These are phyloP conservation scores for Cercospora canescens DNA, from an alignment of 2,329 filamentous ascomycete genomes.

Conservation along the genomic window DNA sequence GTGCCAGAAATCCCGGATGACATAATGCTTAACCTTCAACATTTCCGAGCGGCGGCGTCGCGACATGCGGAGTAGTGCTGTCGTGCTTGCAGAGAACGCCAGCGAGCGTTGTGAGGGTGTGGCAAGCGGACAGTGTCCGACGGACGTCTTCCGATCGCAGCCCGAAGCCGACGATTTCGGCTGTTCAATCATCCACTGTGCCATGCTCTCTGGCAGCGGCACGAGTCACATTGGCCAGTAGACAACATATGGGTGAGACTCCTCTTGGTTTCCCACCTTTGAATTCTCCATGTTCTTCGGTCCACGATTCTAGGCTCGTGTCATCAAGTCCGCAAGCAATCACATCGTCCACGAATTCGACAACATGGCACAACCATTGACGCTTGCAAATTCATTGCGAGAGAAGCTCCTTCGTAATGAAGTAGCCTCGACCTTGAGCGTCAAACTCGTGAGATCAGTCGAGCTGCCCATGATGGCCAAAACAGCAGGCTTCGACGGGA, in stretches of 20 bases:
- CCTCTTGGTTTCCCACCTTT: background rate
- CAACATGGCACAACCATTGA: constrained; percentile 1
- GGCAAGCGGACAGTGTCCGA: background rate
- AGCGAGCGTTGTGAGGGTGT: background rate
- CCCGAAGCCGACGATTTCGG: background rate
- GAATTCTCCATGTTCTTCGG: no score
- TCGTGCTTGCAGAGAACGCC: background rate
- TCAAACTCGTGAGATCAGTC: constrained; percentile 38
- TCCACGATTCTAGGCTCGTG: no score
- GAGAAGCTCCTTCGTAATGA: constrained; percentile 12
- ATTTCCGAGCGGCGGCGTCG: background rate
- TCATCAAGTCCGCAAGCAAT: background rate
- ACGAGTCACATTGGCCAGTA: background rate
- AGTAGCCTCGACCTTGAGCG: constrained; percentile 11
- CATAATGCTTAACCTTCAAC: background rate
- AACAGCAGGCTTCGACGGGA: constrained; percentile 44
- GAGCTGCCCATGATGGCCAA: constrained; percentile 43
- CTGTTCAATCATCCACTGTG: background rate
- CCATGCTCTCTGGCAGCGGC: background rate
- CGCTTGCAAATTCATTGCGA: constrained; percentile 8
- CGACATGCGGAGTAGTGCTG: background rate
- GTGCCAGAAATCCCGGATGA: background rate
- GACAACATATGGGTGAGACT: background rate
- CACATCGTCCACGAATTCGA: background rate
- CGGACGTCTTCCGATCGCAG: background rate